Evolutionary conservation across 495 filamentous ascomycete genomes (phyloP).

Genomic region (Penicilliopsis zonata): DNA sequence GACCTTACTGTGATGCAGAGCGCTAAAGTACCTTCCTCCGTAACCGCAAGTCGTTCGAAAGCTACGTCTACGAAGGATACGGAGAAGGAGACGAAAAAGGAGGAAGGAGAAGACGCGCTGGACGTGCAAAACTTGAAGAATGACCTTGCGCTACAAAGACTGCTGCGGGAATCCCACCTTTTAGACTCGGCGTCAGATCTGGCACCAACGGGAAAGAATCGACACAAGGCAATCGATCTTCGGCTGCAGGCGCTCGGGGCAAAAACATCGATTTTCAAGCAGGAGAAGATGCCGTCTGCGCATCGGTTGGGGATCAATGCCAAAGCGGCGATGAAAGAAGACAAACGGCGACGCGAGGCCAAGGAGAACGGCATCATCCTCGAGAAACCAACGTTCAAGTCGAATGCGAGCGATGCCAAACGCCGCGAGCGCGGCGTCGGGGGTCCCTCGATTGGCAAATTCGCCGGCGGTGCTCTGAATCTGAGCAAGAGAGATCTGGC

Average conservation of each 20-base stretch:
- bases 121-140: slow-evolving; percentile 69
- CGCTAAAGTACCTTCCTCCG: slow-evolving; percentile 36
- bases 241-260: slow-evolving; percentile 71
- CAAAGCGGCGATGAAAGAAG: slow-evolving; percentile 51
- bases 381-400: slow-evolving; percentile 49
- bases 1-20: slow-evolving; percentile 20
- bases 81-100: no score
- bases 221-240: slow-evolving; percentile 68
- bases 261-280: slow-evolving; percentile 56
- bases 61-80: slow-evolving; percentile 15
- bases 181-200: slow-evolving; percentile 56
- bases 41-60: slow-evolving; percentile 16
- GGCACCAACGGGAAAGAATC: slow-evolving; percentile 47
- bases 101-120: slow-evolving; percentile 35
- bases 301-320: slow-evolving; percentile 67
- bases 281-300: slow-evolving; percentile 74
- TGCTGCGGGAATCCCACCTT: slow-evolving; percentile 87
- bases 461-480: slow-evolving; percentile 65
- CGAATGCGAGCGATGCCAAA: slow-evolving; percentile 25
- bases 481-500: slow-evolving; percentile 66
- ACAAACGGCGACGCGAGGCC: slow-evolving; percentile 61
- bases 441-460: slow-evolving; percentile 65
- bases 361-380: slow-evolving; percentile 84
- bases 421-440: slow-evolving; percentile 57
- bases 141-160: slow-evolving; percentile 79